Evolutionary conservation across 495 filamentous ascomycete genomes (phyloP).

Genomic region (Penicillium samsonianum): DNA sequence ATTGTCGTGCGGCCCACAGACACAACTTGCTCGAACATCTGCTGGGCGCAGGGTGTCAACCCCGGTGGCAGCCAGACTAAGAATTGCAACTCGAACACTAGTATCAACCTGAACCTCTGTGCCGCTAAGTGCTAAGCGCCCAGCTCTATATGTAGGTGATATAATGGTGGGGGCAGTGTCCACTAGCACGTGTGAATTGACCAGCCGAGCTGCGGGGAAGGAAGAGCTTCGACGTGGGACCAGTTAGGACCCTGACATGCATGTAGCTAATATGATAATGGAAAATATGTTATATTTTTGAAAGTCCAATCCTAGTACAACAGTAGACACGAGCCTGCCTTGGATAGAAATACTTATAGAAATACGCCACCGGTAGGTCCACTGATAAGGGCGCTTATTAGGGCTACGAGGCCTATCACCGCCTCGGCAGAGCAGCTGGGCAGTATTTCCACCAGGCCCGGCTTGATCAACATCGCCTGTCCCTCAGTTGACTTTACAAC

Average conservation of each 20-base stretch:
- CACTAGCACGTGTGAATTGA: neutral
- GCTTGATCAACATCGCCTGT: constrained; percentile 1
- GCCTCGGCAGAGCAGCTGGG: constrained; percentile 4
- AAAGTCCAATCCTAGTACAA: neutral
- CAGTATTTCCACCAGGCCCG: constrained; percentile 2
- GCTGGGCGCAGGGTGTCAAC: constrained; percentile 50
- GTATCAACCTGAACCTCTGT: constrained; percentile 39
- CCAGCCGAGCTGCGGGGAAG: neutral
- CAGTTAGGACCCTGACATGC: neutral
- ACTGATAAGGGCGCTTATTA: constrained; percentile 11
- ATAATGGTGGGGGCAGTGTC: constrained; percentile 1
- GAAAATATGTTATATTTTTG: neutral
- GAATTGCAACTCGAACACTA: constrained; percentile 38
- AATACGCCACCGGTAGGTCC: neutral
- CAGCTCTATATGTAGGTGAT: neutral
- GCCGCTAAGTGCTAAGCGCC: constrained; percentile 28
- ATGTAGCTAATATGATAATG: constrained; percentile 7
- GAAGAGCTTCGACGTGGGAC: neutral
- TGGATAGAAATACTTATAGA: neutral
- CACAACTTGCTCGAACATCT: constrained; percentile 45
- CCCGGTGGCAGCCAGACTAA: constrained; percentile 56
- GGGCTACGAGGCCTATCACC: constrained; percentile 10
- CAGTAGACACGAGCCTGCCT: constrained; percentile 5
- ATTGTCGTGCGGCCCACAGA: constrained; percentile 43
- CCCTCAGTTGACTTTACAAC: constrained; percentile 13